Percentiles rank a stretch among this genome's conserved stretches.
phyloP scores from a whole-genome alignment of 2,329 filamentous ascomycete species.

The Xylogone sp. region DNA sequence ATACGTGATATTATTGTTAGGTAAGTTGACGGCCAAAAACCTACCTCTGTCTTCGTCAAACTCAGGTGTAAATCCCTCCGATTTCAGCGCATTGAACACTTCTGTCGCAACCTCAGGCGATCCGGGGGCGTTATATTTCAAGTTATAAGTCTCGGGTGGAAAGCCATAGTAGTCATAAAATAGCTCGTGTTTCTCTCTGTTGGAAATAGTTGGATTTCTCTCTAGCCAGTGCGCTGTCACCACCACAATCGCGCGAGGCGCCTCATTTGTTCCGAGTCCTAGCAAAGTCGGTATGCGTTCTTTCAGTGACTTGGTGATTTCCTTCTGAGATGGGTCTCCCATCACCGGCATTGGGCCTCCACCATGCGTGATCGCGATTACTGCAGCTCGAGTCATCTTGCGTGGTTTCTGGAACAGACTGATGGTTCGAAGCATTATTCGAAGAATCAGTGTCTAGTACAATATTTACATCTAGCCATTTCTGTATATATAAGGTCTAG shows the following conservation, averaged over 20 bases:
- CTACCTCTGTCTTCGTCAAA: conserved; percentile 19
- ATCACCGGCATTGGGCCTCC: conserved; percentile 54
- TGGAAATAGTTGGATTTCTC: conserved; percentile 46
- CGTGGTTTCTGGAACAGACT: too few relatives aligned
- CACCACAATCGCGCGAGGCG: conserved; percentile 49
- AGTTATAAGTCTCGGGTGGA: conserved; percentile 48
- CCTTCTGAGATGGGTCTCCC: conserved; percentile 47
- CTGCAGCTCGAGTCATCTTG: conserved; percentile 10
- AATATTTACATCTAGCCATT: too few relatives aligned
- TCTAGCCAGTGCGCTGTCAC: conserved; percentile 58
- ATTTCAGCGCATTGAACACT: conserved; percentile 41
- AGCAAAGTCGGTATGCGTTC: conserved; percentile 52
- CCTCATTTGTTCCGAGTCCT: conserved; percentile 45
- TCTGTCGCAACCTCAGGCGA: conserved; percentile 48
- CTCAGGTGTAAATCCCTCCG: conserved; percentile 34
- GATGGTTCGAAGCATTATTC: too few relatives aligned
- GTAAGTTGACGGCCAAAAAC: conserved; percentile 8
- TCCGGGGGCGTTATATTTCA: conserved; percentile 54
- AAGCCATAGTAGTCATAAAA: conserved; percentile 59
- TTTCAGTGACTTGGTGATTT: conserved; percentile 48
- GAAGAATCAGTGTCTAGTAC: too few relatives aligned
- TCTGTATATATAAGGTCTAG: too few relatives aligned
- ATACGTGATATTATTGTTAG: conserved; percentile 8
- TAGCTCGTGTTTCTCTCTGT: conserved; percentile 41
- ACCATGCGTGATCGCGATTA: conserved; percentile 20